phyloP scores from a whole-genome alignment of 1,139 yeast genomes.

The Protomyces inundatus region DNA sequence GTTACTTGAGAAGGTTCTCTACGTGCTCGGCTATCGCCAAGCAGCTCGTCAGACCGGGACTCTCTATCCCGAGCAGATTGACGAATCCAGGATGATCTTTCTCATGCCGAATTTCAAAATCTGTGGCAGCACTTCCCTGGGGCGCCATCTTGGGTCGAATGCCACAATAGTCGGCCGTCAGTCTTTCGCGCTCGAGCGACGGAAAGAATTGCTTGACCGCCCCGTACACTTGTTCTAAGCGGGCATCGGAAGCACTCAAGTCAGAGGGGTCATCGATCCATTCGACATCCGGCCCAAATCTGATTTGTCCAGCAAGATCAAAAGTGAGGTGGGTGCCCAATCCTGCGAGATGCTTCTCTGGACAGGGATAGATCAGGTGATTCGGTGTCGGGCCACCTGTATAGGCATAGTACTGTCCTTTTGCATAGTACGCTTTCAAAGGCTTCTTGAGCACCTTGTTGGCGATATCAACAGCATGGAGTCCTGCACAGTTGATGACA shows the following conservation, averaged over 20 bases:
- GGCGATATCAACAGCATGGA: slow-evolving; percentile 62
- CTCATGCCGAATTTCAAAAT: slow-evolving; percentile 58
- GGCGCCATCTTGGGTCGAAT: slow-evolving; percentile 68
- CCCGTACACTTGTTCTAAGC: slow-evolving; percentile 49
- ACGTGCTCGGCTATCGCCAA: slow-evolving; percentile 80
- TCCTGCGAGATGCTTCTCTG: slow-evolving; percentile 64
- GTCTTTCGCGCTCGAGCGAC: slow-evolving; percentile 46
- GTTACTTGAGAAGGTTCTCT: slow-evolving; percentile 40
- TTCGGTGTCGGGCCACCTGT: slow-evolving; percentile 45
- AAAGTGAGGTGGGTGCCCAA: slow-evolving; percentile 83
- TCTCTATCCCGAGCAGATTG: slow-evolving; percentile 75
- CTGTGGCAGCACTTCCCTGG: slow-evolving; percentile 52
- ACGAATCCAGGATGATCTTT: slow-evolving; percentile 68
- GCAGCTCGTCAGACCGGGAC: slow-evolving; percentile 81
- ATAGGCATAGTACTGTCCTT: slow-evolving; percentile 73
- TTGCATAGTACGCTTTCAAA: slow-evolving; percentile 60
- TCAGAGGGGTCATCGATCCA: slow-evolving; percentile 55
- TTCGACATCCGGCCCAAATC: slow-evolving; percentile 86
- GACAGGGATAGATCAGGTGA: slow-evolving; percentile 67
- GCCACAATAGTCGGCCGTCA: slow-evolving; percentile 70
- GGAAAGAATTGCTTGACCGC: slow-evolving; percentile 66
- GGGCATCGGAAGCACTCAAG: slow-evolving; percentile 37
- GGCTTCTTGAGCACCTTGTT: slow-evolving; percentile 61
- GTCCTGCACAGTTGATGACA: slow-evolving; percentile 73
- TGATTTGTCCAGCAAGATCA: slow-evolving; percentile 71